phyloP scores from a whole-genome alignment of 202 grass and related monocot genomes.

The Setaria viridis region DNA sequence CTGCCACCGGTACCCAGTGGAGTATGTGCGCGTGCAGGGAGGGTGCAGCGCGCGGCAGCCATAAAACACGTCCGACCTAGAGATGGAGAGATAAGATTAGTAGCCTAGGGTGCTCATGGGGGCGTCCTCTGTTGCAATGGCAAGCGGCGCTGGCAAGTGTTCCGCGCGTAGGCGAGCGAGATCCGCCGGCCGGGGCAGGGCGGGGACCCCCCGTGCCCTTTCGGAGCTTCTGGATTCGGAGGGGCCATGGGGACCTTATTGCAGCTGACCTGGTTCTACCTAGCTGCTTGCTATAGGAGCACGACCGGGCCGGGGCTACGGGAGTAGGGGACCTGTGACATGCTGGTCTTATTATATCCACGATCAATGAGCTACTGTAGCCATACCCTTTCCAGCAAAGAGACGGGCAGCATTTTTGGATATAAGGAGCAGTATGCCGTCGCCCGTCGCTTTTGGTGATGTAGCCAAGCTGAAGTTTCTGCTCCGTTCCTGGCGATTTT shows the following conservation, averaged over 20 bases:
- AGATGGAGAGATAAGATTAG: no score
- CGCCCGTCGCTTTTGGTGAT: no score
- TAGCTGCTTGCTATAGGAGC: neutral
- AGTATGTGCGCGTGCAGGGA: no score
- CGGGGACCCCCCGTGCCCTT: neutral
- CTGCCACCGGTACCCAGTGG: no score
- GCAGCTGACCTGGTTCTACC: neutral
- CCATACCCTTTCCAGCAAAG: constrained; percentile 24
- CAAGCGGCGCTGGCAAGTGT: no score
- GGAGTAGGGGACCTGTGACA: neutral
- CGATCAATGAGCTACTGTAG: neutral
- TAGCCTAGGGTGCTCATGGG: no score
- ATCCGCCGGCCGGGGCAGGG: neutral
- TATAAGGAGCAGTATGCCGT: neutral
- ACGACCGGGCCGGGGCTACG: neutral
- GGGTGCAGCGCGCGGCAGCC: no score
- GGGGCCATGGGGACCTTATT: neutral
- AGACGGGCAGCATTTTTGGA: neutral
- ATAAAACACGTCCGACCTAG: no score
- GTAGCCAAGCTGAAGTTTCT: no score
- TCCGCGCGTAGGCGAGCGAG: neutral
- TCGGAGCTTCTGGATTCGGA: constrained; percentile 29
- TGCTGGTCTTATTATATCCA: constrained; percentile 19
- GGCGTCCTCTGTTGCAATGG: no score
- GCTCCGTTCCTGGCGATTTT: no score